phyloP scores from a whole-genome alignment of 148 eudicot species.

The Oxyria digyna region DNA sequence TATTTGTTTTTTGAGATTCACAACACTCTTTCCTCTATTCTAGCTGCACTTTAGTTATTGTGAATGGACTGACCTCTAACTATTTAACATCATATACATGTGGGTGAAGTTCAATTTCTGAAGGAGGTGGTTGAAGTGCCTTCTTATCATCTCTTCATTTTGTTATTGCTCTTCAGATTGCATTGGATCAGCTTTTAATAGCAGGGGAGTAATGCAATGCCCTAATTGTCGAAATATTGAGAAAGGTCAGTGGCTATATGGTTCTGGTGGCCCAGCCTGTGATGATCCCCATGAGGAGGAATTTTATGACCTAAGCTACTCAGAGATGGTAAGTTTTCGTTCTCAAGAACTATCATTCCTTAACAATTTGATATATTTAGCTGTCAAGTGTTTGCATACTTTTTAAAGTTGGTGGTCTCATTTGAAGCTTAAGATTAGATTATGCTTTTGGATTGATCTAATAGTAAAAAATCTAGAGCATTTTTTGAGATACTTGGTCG shows the following conservation, averaged over 20 bases:
- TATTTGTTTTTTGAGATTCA: not conserved
- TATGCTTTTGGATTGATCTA: not conserved
- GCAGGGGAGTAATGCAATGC: conserved; percentile 95
- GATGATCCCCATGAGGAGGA: conserved; percentile 93
- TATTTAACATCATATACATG: not conserved
- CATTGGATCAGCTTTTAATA: conserved; percentile 95
- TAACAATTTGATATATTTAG: not conserved
- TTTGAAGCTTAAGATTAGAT: not conserved
- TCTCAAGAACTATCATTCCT: not conserved
- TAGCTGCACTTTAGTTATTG: not conserved
- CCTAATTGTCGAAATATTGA: conserved; percentile 98
- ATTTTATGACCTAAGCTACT: conserved; percentile 69
- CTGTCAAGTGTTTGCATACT: not conserved
- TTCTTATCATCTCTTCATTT: not conserved
- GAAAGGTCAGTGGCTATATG: conserved; percentile 97
- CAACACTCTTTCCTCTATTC: not conserved
- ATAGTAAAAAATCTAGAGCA: not conserved
- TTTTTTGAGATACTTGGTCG: not conserved
- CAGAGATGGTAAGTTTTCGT: conserved; percentile 66
- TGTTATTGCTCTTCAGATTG: conserved; percentile 57
- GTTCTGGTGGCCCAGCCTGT: conserved; percentile 57
- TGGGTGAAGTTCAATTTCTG: not conserved
- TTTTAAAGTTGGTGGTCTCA: not conserved
- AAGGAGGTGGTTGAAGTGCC: not conserved
- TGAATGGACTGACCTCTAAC: not conserved